Base-by-base conservation (phyloP, 1,284 basidiomycete genomes). In the Wolfiporia cocos region DNA sequence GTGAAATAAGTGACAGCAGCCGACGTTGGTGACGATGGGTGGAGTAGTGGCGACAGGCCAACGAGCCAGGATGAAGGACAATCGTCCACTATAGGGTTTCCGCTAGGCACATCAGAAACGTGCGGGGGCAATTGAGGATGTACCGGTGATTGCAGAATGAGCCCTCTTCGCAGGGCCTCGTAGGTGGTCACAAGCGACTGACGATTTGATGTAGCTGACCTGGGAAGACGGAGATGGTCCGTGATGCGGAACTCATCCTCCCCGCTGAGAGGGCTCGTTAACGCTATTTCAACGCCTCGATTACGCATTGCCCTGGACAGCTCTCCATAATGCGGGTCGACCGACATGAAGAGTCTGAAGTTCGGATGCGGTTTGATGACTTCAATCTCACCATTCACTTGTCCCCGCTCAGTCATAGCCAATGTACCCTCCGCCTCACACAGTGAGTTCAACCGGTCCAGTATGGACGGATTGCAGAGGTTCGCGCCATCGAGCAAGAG, bases 271-370 rank as follows among this genome's bases (percentile, higher is more conserved):
- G 47, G 41, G 10, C 56, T 42, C 12, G 70, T 46, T 26, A 88
- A 54, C 20, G 74, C 76, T 28, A 99, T 76, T 63, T 99, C 96
- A 32, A 98, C 73, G 26, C 95, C 96, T 51, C 96, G 83, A 62
- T 99, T 99, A 31, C 96, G 82, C 96, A 99, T 99, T 1, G 96
- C 96, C 29, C 96, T 76, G 5, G 95, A 98, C 9, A 99, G 71
- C 65, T 99, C 96, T 37, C 96, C 97, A 51, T 87, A 76, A 47
- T 83, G 80, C 17, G 92, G 86, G 58, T 99, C 91, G 44, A 96
- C 81, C 4, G 85, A 81, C 92, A 99, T 96, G 65, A 99, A 89
- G 7, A 99, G 70, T 24, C 94, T 77, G 68, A 99, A 99, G 54
- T 86, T 70, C 1, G 86, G 76, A 62, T 99, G 93, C 1, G 96